Evolutionary conservation across 2,329 filamentous ascomycete genomes (phyloP).

Genomic region (Colletotrichum sp.): DNA sequence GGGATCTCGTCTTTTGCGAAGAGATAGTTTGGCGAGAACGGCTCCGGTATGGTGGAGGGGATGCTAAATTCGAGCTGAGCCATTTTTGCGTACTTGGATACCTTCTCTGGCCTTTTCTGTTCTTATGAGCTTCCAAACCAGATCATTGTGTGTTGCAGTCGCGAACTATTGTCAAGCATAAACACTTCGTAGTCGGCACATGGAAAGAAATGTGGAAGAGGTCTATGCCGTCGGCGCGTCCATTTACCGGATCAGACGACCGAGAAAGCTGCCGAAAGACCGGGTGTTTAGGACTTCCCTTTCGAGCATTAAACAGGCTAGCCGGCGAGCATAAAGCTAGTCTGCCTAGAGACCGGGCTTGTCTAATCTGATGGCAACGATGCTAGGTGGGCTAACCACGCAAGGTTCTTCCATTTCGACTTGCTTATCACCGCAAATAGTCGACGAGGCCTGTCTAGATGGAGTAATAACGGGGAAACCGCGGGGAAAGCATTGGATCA

Average conservation of each 20-base stretch:
- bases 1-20: not conserved
- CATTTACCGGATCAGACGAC: not conserved
- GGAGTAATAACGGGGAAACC: not conserved
- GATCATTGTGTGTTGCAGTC: not conserved
- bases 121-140: not conserved
- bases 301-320: not conserved
- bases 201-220: not conserved
- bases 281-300: not conserved
- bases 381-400: not conserved
- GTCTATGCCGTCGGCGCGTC: not conserved
- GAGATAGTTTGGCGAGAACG: not conserved
- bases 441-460: not conserved
- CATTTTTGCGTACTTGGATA: not conserved
- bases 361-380: not conserved
- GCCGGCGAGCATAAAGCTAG: not conserved
- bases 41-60: not conserved
- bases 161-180: not conserved
- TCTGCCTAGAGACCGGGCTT: not conserved
- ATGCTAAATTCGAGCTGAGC: not conserved
- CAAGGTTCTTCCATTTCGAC: not conserved
- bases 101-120: not conserved
- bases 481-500: not conserved
- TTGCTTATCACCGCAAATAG: not conserved
- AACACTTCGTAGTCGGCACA: not conserved
- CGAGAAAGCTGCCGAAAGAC: not conserved